A percentile compares a stretch with the other conserved stretches of the same genome.
Conservation (phyloP, 179 eudicot genomes). For the Camellia oleifera region DNA sequence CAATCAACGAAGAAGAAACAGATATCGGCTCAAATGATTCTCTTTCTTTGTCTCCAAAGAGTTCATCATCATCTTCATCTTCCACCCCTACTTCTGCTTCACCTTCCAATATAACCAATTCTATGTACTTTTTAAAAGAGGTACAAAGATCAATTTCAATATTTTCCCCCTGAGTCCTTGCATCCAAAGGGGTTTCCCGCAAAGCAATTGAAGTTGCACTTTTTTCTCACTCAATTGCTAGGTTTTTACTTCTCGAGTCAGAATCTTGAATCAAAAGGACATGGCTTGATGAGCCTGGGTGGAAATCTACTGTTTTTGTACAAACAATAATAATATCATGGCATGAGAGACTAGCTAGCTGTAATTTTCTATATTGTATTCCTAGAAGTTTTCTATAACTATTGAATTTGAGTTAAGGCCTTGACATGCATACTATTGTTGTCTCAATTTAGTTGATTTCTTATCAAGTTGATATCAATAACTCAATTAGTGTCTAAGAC, state of each 20-base stretch:
- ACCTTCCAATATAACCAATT: constrained; percentile 4
- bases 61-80: background rate
- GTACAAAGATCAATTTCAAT: constrained; percentile 16
- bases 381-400: background rate
- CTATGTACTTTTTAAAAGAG: constrained; percentile 15
- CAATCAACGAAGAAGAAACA: constrained; percentile 37
- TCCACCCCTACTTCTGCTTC: background rate
- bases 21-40: constrained; percentile 17
- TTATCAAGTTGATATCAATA: too few species aligned
- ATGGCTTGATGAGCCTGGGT: background rate
- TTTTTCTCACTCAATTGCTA: background rate
- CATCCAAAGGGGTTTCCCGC: background rate
- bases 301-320: constrained; percentile 2
- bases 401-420: background rate
- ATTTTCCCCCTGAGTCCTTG: constrained; percentile 11
- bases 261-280: background rate
- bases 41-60: constrained; percentile 9
- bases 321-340: background rate
- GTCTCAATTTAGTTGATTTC: background rate
- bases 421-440: background rate
- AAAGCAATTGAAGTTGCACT: background rate
- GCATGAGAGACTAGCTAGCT: constrained; percentile 3
- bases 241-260: background rate
- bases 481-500: too few species aligned
- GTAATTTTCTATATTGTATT: background rate